Percentiles rank a stretch among this genome's conserved stretches.
Evolutionary conservation across 768 basidiomycete species (phyloP).

Genomic region (Suillus plorans): DNA sequence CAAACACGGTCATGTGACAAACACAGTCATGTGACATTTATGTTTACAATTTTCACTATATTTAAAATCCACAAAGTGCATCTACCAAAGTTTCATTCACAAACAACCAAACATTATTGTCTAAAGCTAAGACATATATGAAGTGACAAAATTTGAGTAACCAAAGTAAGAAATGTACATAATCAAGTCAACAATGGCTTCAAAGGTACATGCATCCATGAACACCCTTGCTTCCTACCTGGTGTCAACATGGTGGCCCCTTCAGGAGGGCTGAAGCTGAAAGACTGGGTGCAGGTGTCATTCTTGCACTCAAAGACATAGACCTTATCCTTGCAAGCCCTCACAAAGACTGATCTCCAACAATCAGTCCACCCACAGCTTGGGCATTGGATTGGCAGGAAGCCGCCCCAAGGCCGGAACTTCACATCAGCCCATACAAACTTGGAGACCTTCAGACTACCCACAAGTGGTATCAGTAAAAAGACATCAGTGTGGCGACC

Average conservation of each 20-base stretch:
- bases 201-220: neutral
- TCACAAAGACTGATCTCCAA: neutral
- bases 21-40: neutral
- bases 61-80: neutral
- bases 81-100: neutral
- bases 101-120: neutral
- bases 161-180: neutral
- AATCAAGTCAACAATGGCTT: neutral
- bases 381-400: slow-evolving; percentile 6
- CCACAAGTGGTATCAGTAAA: neutral
- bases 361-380: neutral
- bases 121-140: neutral
- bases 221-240: neutral
- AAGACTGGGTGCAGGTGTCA: neutral
- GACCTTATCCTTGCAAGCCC: neutral
- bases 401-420: neutral
- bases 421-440: neutral
- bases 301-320: neutral
- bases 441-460: neutral
- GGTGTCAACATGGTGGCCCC: neutral
- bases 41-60: too few species aligned
- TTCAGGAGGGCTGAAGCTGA: neutral
- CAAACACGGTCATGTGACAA: neutral
- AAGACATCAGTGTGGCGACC: neutral
- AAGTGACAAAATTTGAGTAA: neutral